Conservation (phyloP, 1,139 yeast genomes). For the Geotrichum cucujoidarum region DNA sequence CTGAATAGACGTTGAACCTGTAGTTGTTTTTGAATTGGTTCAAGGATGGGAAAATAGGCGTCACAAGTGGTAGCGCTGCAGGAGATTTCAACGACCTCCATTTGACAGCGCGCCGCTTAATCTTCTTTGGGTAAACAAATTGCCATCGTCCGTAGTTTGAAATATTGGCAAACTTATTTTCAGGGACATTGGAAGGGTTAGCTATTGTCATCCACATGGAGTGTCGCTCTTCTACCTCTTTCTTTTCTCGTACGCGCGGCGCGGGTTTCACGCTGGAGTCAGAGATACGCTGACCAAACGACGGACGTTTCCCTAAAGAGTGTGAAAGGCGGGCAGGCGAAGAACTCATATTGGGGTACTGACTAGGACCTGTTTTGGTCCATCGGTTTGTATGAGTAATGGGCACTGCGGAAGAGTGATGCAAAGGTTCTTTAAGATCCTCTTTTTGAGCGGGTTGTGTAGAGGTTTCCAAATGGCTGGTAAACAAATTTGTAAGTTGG, state of each 20-base stretch:
- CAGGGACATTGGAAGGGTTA: conserved; percentile 32
- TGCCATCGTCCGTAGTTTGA: conserved; percentile 69
- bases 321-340: not conserved
- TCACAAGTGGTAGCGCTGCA: conserved; percentile 80
- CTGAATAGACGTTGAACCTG: conserved; percentile 56
- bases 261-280: not conserved
- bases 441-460: not conserved
- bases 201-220: conserved; percentile 30
- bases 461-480: not conserved
- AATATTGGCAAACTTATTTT: conserved; percentile 26
- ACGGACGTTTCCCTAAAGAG: conserved; percentile 3
- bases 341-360: not conserved
- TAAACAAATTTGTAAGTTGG: not conserved
- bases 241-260: conserved; percentile 3
- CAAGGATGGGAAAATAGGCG: conserved; percentile 67
- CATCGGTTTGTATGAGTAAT: not conserved
- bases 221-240: conserved; percentile 15
- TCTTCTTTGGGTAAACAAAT: conserved; percentile 72
- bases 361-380: not conserved
- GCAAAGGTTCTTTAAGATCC: not conserved
- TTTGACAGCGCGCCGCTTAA: conserved; percentile 63
- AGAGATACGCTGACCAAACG: not conserved
- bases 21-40: conserved; percentile 49
- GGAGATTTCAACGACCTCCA: conserved; percentile 95
- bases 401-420: conserved; percentile 8